These are phyloP conservation scores for Penicillium silybi DNA, from an alignment of 495 filamentous ascomycete species.

Conservation along the genomic window DNA sequence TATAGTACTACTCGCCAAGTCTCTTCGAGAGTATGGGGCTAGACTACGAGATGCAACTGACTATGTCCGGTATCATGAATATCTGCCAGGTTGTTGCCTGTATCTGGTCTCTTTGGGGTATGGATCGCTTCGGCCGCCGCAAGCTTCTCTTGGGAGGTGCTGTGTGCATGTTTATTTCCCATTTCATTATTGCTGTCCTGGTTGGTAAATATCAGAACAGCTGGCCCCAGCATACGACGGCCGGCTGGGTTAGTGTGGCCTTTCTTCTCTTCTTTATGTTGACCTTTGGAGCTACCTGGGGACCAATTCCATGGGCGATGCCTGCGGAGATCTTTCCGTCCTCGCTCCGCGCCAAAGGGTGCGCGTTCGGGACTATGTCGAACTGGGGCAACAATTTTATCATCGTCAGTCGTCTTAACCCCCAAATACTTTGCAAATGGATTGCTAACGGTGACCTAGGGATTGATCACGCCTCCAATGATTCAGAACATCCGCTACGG, in stretches of 20 bases:
- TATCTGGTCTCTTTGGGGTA: constrained; percentile 21
- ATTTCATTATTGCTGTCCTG: constrained; percentile 37
- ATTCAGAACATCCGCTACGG: neutral
- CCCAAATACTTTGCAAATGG: neutral
- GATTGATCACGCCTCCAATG: neutral
- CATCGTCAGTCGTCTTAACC: constrained; percentile 16
- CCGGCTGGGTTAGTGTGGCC: constrained; percentile 30
- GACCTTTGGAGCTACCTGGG: constrained; percentile 36
- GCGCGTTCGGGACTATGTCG: constrained; percentile 32
- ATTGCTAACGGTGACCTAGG: neutral
- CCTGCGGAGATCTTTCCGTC: constrained; percentile 33
- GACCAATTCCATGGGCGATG: constrained; percentile 31
- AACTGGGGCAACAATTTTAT: constrained; percentile 47
- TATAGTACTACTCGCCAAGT: constrained; percentile 40
- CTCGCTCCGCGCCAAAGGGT: constrained; percentile 33
- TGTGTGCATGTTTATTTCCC: constrained; percentile 31
- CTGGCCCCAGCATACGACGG: constrained; percentile 29
- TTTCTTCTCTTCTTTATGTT: constrained; percentile 27
- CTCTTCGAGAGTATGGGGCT: constrained; percentile 46
- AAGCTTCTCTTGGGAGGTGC: constrained; percentile 32
- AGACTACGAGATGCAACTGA: constrained; percentile 41
- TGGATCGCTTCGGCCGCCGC: constrained; percentile 32
- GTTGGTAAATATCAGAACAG: constrained; percentile 25
- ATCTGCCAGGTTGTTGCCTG: constrained; percentile 38
- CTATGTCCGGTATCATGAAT: constrained; percentile 48